These are phyloP conservation scores for Amaranthus tricolor DNA, from an alignment of 179 eudicot species.

Conservation along the genomic window DNA sequence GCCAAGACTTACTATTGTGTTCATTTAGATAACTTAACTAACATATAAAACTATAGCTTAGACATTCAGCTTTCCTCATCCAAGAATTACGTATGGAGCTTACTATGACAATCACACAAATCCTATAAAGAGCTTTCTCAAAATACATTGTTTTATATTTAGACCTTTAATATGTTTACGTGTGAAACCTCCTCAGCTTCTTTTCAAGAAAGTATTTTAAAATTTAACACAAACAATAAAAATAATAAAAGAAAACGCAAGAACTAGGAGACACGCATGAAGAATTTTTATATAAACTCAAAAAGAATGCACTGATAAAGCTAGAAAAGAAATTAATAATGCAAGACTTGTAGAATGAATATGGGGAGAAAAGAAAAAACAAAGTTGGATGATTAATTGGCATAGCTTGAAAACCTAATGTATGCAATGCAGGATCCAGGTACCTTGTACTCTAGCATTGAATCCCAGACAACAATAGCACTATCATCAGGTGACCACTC, in stretches of 20 bases:
- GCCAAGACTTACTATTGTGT: no score
- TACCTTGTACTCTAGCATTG: slow-evolving; percentile 92
- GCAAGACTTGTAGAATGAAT: background rate
- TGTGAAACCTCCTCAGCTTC: background rate
- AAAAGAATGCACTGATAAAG: background rate
- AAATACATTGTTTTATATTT: background rate
- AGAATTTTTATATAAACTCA: background rate
- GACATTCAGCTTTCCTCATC: no score
- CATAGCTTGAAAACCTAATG: background rate
- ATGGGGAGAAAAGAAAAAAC: background rate
- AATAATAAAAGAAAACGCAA: background rate
- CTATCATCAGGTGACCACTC: slow-evolving; percentile 99
- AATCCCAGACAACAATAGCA: slow-evolving; percentile 92
- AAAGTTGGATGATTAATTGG: background rate
- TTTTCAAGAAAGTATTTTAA: background rate
- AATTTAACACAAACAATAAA: background rate
- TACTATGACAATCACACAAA: no score
- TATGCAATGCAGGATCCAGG: slow-evolving; percentile 9
- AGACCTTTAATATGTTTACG: background rate
- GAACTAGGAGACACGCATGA: background rate
- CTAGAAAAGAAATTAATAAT: background rate
- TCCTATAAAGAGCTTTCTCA: background rate
- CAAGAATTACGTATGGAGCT: no score
- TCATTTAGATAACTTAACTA: no score
- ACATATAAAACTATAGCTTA: no score